Conservation (phyloP, 805 yeast genomes). For the Metschnikowia cubensis region DNA sequence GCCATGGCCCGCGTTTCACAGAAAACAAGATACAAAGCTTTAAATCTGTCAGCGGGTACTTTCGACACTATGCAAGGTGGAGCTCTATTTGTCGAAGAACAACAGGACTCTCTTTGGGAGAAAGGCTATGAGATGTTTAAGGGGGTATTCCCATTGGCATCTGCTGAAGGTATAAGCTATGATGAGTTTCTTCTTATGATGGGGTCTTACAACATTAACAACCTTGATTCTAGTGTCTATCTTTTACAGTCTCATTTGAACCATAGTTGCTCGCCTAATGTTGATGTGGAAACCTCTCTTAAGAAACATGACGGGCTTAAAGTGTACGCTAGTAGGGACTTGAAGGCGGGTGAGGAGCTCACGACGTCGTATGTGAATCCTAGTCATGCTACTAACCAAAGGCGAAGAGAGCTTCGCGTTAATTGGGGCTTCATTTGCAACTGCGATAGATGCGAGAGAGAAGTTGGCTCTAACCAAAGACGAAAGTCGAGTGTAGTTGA, state of each 20-base stretch:
- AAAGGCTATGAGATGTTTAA: conserved; percentile 51
- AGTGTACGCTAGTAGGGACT: conserved; percentile 49
- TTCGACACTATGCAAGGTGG: conserved; percentile 52
- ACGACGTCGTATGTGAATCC: conserved; percentile 70
- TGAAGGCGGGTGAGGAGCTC: conserved; percentile 64
- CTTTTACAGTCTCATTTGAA: conserved; percentile 66
- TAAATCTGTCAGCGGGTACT: conserved; percentile 52
- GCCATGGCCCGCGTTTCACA: conserved; percentile 71
- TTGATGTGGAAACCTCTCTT: conserved; percentile 43
- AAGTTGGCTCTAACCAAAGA: conserved; percentile 41
- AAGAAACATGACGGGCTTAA: conserved; percentile 52
- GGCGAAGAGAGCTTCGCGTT: conserved; percentile 62
- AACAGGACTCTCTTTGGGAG: conserved; percentile 56
- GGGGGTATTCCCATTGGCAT: conserved; percentile 44
- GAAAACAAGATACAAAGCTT: conserved; percentile 55
- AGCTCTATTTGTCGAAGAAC: conserved; percentile 52
- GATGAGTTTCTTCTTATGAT: conserved; percentile 57
- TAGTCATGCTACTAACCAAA: conserved; percentile 51
- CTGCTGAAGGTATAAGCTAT: conserved; percentile 30
- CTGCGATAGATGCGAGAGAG: conserved; percentile 63
- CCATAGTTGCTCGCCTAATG: conserved; percentile 74
- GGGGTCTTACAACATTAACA: conserved; percentile 74
- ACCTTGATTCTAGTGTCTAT: conserved; percentile 60
- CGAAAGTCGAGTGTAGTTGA: conserved; percentile 39
- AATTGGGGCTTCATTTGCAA: conserved; percentile 78